phyloP scores from a whole-genome alignment of 1,284 basidiomycete genomes.

The Kwoniella shivajii region DNA sequence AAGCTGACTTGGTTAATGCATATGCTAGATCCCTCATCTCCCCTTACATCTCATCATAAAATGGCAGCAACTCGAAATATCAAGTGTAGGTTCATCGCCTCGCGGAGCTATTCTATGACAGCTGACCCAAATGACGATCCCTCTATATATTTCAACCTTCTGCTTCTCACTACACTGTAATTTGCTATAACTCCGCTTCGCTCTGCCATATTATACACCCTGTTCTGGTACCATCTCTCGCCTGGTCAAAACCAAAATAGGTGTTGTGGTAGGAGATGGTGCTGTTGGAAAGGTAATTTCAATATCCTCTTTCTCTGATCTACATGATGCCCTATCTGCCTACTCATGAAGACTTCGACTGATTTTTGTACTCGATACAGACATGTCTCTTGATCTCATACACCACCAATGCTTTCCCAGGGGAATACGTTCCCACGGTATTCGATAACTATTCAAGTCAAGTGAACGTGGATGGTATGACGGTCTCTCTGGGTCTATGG shows the following conservation, averaged over 20 bases:
- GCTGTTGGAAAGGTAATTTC: conserved; percentile 91
- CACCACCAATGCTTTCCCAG: conserved; percentile 84
- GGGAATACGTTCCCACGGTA: conserved; percentile 94
- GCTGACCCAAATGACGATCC: background rate
- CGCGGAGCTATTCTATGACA: background rate
- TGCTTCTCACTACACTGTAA: too few relatives aligned
- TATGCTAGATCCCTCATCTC: background rate
- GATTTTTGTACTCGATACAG: conserved; percentile 56
- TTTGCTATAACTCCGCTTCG: too few relatives aligned
- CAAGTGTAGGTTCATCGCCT: conserved; percentile 31
- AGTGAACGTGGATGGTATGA: conserved; percentile 98
- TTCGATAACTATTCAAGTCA: conserved; percentile 58
- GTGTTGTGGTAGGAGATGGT: conserved; percentile 97
- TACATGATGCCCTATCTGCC: background rate
- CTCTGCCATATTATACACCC: background rate
- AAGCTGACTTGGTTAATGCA: too few relatives aligned
- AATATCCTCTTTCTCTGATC: background rate
- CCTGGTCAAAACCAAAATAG: conserved; percentile 23
- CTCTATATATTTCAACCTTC: background rate
- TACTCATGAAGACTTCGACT: background rate
- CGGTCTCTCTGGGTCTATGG: conserved; percentile 95
- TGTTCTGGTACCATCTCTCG: background rate
- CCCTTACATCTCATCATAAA: conserved; percentile 1
- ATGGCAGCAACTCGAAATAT: conserved; percentile 37
- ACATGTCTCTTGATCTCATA: conserved; percentile 96